Base-by-base conservation (phyloP, 1,139 yeast genomes). In the Zhuliangozyma blackwelliae region DNA sequence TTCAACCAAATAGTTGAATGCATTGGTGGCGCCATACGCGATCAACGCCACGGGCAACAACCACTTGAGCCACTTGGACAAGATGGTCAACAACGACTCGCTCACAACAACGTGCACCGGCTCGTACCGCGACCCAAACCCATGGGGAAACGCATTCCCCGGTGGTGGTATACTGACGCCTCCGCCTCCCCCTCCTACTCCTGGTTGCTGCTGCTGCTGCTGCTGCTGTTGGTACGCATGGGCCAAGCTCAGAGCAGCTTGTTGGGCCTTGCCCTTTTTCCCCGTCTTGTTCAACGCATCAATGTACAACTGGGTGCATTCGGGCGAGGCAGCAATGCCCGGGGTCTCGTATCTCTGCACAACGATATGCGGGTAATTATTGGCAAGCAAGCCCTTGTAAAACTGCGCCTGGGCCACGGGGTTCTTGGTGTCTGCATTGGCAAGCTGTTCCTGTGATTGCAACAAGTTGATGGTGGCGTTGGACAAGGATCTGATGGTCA, bases 81-180 rank as follows among this genome's bases (percentile, higher is more conserved):
- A 61, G 32, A 88, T 73, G 3, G 89, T 78, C 59, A 85, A 72
- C 3, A 85, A 77, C 26, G 95, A 79, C 55, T 90, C 97, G 16
- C 92, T 80, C 16, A 92, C 88, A 27, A 92, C 76, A 19, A 92
- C 97, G 61, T 92, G 96, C 28, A 92, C 76, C 1, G 98, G 98
- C 42, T 82, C 89, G 32, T 67, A 67, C 58, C 72, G 69, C 40
- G 68, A 72, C 2, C 79, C 79, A 59, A 61, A 61, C 7, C 74
- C 71, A 25, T 60, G 59, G 2, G 75, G 58, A 25, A 57, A 51
- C 16, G 50, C 50, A 8, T 56, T 53, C 28, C 57, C 56, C 2
- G 58, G 58, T 7, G 59, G 39, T 2, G 57, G 43, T 22, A 22
- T 9, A 22, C 23, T 9, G 10, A 3, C 5, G 23, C 23, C 23